Conservation (phyloP, 1,139 yeast species). For the Candida gigantensis region DNA sequence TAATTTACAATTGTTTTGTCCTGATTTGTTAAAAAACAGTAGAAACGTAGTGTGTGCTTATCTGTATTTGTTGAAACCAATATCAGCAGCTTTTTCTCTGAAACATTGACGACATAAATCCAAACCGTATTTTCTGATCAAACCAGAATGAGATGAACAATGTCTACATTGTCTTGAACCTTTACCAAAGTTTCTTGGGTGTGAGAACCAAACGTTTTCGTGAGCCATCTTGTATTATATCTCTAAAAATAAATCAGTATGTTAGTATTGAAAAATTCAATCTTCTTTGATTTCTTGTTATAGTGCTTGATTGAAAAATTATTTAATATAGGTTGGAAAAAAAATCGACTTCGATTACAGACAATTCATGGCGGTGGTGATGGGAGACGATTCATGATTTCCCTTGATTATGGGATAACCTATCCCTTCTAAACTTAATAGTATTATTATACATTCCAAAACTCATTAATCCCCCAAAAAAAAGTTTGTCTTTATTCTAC, state of each 20-base stretch:
- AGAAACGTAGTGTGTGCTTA: no score
- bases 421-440: no score
- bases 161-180: constrained; percentile 99
- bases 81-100: constrained; percentile 99
- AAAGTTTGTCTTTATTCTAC: no score
- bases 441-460: no score
- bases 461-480: no score
- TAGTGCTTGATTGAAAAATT: no score
- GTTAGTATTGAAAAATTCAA: constrained; percentile 28
- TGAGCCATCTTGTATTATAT: constrained; percentile 80
- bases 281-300: no score
- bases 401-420: no score
- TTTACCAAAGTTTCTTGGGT: constrained; percentile 99
- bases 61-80: constrained; percentile 99
- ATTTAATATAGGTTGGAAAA: no score
- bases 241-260: constrained; percentile 18
- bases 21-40: neutral
- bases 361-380: no score
- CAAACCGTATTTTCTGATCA: constrained; percentile 99
- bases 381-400: no score
- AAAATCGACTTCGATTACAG: no score
- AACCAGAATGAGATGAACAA: constrained; percentile 98
- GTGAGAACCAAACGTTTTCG: constrained; percentile 99
- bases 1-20: neutral
- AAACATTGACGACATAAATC: constrained; percentile 99